Base-by-base conservation (phyloP, 2,329 filamentous ascomycete species). In the Colletotrichum destructivum region DNA sequence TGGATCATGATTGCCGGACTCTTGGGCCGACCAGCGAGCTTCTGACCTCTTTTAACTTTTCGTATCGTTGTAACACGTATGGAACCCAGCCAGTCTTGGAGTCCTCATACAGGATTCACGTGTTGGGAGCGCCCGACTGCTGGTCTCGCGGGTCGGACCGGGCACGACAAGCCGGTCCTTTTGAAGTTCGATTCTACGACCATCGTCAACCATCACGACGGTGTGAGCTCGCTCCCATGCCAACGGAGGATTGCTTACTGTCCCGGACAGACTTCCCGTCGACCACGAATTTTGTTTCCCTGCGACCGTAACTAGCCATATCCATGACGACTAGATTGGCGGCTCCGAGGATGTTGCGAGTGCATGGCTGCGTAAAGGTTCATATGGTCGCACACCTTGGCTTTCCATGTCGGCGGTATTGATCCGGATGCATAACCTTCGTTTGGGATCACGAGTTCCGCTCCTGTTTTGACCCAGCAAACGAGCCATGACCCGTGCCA, bases 41-140 rank as follows among this genome's bases (percentile, higher is more conserved):
- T 59, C 40, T 12, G 71, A 68, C 21, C 64, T 65, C n/a, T 73
- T 67, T 75, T 73, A 76, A n/a, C 62, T 63, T 51, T 62, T 69
- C 26, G 46, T 62, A 51, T 73, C 72, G 64, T 75, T 72, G 46
- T 71, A 75, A 75, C 11, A 75, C 73, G 12, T 64, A 64, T 16
- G 72, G 73, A 23, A 76, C 73, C 49, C 70, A 69, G 52, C 72
- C 72, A n/a, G 47, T 66, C 35, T 42, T 55, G 31, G 57, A 68
- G 57, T 77, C 77, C 59, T 78, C 76, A 18, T 76, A 77, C 12
- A 76, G 51, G 18, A 77, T 66, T 63, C 74, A 76, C 4, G 74
- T 77, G 66, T 77, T 75, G 15, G 75, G 73, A 11, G 69, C 59
- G 35, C 8, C 40, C 56, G 55, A 49, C 23, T n/a, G 23, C 12